Evolutionary conservation across 2,329 filamentous ascomycete genomes (phyloP), one percentile per base, ranked within the genome.

Genomic region (Aureobasidium mangrovei): DNA sequence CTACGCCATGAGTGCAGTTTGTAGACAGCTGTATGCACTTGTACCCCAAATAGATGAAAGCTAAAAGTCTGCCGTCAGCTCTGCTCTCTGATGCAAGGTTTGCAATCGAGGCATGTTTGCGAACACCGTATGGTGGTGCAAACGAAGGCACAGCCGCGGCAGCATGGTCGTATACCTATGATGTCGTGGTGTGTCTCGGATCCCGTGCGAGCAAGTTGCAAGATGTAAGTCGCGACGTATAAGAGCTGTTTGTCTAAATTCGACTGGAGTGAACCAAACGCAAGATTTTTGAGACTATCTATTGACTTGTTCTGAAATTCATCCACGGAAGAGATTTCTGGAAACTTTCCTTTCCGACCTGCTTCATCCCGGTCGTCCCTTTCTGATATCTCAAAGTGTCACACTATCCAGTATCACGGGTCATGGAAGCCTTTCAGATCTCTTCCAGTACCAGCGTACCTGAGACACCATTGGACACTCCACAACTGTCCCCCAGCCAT

Each of bases 91-190:
- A 35, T 49, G 46, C 12, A 4, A 26, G 35, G 36, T 33, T 39
- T 33, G 32, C 35, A 49, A 49, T 39, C 46, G 28, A 32, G 27
- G 27, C 40, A 26, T 41, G 47, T 51, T 51, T 51, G 47, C 47
- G 38, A 39, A 6, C 9, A 46, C 18, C n/a, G 35, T 9, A 31
- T 48, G 7, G 36, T 33, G 4, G 47, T 51, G 36, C 36, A 33
- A 51, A 51, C 28, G n/a, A n/a, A 26, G 38, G 33, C 24, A 39
- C 38, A 32, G 28, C 47, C 18, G 18, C 28, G 47, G 24, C 6
- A 40, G 26, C 36, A 24, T 29, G 48, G 10, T 7, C 24, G 39
- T 52, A 43, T 52, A 51, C 33, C 38, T 27, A 31, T 51, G 5
- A 7, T 35, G 18, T n/a, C 9, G 8, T 32, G 4, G 28, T 24